Evolutionary conservation across 306 rosid species (phyloP), one percentile per base, ranked within the genome.

Genomic region (Echinosophora koreensis): DNA sequence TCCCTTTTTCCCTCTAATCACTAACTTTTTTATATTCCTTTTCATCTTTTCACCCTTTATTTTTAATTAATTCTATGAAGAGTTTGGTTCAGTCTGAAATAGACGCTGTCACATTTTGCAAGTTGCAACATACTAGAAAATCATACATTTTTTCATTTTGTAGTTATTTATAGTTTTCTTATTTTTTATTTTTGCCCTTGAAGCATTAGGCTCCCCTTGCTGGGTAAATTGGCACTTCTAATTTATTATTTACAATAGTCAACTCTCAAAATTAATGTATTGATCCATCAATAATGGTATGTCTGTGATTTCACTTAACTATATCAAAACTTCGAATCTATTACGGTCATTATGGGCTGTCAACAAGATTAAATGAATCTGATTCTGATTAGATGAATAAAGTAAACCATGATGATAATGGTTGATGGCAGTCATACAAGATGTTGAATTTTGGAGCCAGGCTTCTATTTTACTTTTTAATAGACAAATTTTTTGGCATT

Each of bases 291-390:
- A 17, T 11, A 52, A 16, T 52, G 17, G 42, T 58, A 15, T 39
- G 54, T 30, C n/a, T 37, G 2, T 39, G 3, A 66, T 27, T 15
- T 41, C 17, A 38, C 69, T 51, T 63, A 18, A 5, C 47, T 32
- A 14, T 62, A 62, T 35, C 18, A 65, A 39, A 54, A 22, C 13
- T 22, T 64, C 47, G 34, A 16, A 74, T 65, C 51, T 61, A 8
- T 30, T 17, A 14, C 16, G 4, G 7, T 8, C 15, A 32, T n/a
- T 14, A n/a, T 30, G 14, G 35, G 32, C 13, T 65, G n/a, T 22
- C 65, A 13, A 56, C 27, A 62, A 50, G 57, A 27, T 64, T 18
- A 49, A 76, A n/a, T 1, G 44, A 39, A 39, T 39, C 44, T 15
- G 39, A 49, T 6, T 13, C 61, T 61, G 46, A 10, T 47, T 47